Base-by-base conservation (phyloP, 495 filamentous ascomycete genomes). In the Penicillium tannophilum region DNA sequence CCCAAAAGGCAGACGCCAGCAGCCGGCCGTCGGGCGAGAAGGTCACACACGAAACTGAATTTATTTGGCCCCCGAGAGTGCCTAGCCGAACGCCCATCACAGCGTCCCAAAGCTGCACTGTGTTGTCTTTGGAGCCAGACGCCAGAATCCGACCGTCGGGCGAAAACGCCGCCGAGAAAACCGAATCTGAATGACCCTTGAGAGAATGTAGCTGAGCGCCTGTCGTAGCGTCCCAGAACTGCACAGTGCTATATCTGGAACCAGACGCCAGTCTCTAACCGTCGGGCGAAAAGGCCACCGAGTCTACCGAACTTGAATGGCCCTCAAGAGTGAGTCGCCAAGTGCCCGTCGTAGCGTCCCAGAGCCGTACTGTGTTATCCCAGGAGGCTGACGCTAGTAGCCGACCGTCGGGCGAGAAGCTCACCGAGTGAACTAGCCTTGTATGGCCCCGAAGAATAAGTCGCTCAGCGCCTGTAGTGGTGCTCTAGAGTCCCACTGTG, bases 401-500 rank as follows among this genome's bases (percentile, higher is more conserved):
- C 30, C 33, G 17, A 31, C 33, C 50, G 35, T 52, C 19, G n/a
- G 10, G 50, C 35, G 50, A 39, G 50, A 52, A 52, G 50, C 35
- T n/a, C n/a, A 52, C 50, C 12, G 33, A 36, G 33, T 36, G 3
- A 11, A 36, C 33, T 8, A 14, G 9, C 6, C 9, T 8, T 36
- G 33, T 3, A 36, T 36, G 33, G 10, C 33, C 33, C 33, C 12
- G 6, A 8, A 36, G 33, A 36, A 7, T 36, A 10, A 9, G 12
- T 10, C 12, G 33, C 12, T 9, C 1, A 3, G 33, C 9, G 6
- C 33, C 33, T 3, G 33, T 36, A 6, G 33, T 8, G 0, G 33
- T 0, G 8, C 12, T 7, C 33, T 7, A 36, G 33, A 36, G 10
- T 7, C 33, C 4, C 12, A 36, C 33, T 36, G 33, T 36, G 10